These are phyloP conservation scores for Termitomyces sp. DNA, from an alignment of 768 basidiomycete genomes.

Conservation along the genomic window DNA sequence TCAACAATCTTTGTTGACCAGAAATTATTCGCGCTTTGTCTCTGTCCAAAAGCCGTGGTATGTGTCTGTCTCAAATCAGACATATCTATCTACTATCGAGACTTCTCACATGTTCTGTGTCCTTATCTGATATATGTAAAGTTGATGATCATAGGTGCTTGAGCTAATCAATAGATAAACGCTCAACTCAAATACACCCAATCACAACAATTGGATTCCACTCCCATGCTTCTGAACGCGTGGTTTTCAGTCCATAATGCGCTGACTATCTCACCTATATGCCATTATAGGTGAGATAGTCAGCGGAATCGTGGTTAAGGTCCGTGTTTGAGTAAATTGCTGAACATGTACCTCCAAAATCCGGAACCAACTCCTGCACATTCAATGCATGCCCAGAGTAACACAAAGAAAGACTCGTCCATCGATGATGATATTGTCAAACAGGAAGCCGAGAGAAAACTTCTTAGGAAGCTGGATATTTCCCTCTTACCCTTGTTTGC, in stretches of 20 bases:
- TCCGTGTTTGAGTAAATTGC: no score
- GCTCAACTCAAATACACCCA: neutral
- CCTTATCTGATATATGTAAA: neutral
- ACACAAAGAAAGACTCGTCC: neutral
- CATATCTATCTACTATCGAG: neutral
- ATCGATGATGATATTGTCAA: constrained; percentile 5
- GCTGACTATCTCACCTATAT: neutral
- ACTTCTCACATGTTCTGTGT: neutral
- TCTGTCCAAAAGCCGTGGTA: neutral
- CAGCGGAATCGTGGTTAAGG: neutral
- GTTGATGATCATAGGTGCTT: neutral
- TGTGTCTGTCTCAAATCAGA: neutral
- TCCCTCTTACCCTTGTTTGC: constrained; percentile 26
- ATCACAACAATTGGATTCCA: neutral
- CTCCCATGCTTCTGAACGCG: neutral
- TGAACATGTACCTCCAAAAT: constrained; percentile 1
- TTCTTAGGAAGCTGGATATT: constrained; percentile 32
- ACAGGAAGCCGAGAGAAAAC: constrained; percentile 27
- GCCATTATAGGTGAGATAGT: no score
- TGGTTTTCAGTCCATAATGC: neutral
- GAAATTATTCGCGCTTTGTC: neutral
- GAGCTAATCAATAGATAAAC: neutral
- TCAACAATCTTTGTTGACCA: neutral
- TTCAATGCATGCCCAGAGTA: neutral
- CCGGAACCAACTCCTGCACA: neutral